Conservation (phyloP, 805 yeast species). For the Wickerhamiella cacticola region DNA sequence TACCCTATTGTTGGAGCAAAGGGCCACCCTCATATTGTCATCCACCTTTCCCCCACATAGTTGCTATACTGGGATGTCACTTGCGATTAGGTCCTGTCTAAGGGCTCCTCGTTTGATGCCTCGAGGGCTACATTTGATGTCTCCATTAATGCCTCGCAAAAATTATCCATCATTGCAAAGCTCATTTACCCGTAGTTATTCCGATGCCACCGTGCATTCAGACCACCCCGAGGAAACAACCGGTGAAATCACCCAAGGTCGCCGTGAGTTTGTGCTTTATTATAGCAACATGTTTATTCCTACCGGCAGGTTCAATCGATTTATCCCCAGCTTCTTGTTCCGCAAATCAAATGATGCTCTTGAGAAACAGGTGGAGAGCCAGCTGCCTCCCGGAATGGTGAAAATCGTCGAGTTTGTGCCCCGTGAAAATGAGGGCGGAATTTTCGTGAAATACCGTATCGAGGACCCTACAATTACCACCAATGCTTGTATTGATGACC, state of each 20-base stretch:
- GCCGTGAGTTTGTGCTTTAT: slow-evolving; percentile 11
- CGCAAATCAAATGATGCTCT: background rate
- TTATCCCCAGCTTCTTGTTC: slow-evolving; percentile 9
- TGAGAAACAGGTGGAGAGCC: background rate
- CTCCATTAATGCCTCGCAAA: too few species aligned
- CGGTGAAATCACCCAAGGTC: slow-evolving; percentile 9
- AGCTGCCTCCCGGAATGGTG: slow-evolving; percentile 27
- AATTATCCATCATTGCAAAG: too few species aligned
- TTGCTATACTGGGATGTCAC: too few species aligned
- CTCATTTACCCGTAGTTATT: background rate
- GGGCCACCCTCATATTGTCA: background rate
- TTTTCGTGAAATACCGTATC: slow-evolving; percentile 64
- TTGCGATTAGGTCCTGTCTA: too few species aligned
- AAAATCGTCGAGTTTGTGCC: slow-evolving; percentile 52
- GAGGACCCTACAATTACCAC: slow-evolving; percentile 34
- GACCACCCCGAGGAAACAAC: slow-evolving; percentile 8
- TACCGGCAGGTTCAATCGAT: slow-evolving; percentile 9
- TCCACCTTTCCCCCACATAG: background rate
- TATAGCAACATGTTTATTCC: slow-evolving; percentile 13
- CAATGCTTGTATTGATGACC: background rate
- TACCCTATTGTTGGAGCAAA: too few species aligned
- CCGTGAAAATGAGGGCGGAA: slow-evolving; percentile 82
- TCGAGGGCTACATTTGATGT: too few species aligned
- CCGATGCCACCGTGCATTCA: background rate
- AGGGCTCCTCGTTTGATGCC: too few species aligned